Evolutionary conservation across 2,329 filamentous ascomycete species (phyloP), one percentile per base, ranked within the genome.

Genomic region (Microcera coccophila): DNA sequence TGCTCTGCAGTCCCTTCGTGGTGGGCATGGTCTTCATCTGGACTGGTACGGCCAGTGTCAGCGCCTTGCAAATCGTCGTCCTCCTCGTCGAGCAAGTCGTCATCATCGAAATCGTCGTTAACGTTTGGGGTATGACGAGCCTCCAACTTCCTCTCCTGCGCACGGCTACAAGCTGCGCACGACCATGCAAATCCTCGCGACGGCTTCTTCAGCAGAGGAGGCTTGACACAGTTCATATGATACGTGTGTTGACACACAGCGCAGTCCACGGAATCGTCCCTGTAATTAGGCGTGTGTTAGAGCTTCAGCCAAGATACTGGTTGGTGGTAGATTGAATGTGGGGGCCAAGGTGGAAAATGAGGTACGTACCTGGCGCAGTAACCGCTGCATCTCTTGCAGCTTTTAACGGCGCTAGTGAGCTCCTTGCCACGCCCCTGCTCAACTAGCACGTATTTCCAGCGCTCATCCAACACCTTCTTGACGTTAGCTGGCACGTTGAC

Each of bases 171-270:
- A 45, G 91, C 86, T 41, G 88, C 93, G 66, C 93, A 98, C 21
- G 93, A 91, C 93, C 93, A 98, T 4, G 90, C 93, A 68, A 98
- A 98, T 29, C 93, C 93, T 66, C 93, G 85, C 36, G 91, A 95
- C 16, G 93, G 93, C 67, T 98, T 98, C 67, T 96, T 98, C 40
- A 90, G 77, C 49, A 98, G 68, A 28, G 90, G 89, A 31, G 93
- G 93, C 48, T 86, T 85, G 43, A 98, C 93, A 65, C 93, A 98
- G 60, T 90, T 88, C 91, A 98, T 97, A 71, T 98, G 93, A 69
- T 96, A 98, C 12, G 91, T 97, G 64, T 90, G 84, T 62, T 84
- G 81, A 67, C 93, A 98, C 42, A 96, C 90, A 34, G 91, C 93
- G 66, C 93, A 98, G 65, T 97, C 91, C 18, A 97, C 93, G 29